phyloP scores from a whole-genome alignment of 768 basidiomycete species.

The Pleurotus ostreatus region DNA sequence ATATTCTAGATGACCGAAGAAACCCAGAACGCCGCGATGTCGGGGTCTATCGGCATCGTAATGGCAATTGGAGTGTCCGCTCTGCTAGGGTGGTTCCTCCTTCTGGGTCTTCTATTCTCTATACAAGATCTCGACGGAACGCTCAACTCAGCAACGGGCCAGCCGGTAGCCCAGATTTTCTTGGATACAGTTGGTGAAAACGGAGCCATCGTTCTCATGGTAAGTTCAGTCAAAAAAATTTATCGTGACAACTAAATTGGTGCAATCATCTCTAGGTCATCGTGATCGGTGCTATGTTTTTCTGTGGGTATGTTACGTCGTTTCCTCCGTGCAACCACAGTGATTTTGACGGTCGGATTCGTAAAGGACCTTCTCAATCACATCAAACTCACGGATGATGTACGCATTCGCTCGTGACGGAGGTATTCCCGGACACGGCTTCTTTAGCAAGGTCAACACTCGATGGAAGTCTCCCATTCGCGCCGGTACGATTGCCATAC shows the following conservation, averaged over 20 bases:
- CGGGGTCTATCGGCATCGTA: conserved; percentile 64
- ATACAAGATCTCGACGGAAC: conserved; percentile 68
- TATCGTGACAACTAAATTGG: no score
- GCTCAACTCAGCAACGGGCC: conserved; percentile 47
- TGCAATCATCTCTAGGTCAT: conserved; percentile 37
- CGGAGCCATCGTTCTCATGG: conserved; percentile 75
- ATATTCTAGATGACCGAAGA: conserved; percentile 67
- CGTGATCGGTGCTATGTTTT: conserved; percentile 70
- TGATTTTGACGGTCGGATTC: neutral
- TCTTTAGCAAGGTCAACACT: conserved; percentile 60
- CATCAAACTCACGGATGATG: conserved; percentile 81
- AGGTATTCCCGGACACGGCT: conserved; percentile 62
- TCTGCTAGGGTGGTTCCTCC: conserved; percentile 70
- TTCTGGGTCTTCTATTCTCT: conserved; percentile 69
- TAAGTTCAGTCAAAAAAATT: conserved; percentile 16
- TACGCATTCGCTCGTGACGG: conserved; percentile 78
- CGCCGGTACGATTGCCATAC: conserved; percentile 40
- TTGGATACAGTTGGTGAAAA: conserved; percentile 70
- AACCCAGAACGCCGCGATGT: conserved; percentile 64
- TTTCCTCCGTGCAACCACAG: neutral
- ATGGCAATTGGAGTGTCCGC: conserved; percentile 73
- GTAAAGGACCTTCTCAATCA: conserved; percentile 67
- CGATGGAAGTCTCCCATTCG: conserved; percentile 62
- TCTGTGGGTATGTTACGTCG: conserved; percentile 51
- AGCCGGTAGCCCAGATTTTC: conserved; percentile 79